Base-by-base conservation (phyloP, 176 grass and related monocot species). In the Saccharum officinarum region DNA sequence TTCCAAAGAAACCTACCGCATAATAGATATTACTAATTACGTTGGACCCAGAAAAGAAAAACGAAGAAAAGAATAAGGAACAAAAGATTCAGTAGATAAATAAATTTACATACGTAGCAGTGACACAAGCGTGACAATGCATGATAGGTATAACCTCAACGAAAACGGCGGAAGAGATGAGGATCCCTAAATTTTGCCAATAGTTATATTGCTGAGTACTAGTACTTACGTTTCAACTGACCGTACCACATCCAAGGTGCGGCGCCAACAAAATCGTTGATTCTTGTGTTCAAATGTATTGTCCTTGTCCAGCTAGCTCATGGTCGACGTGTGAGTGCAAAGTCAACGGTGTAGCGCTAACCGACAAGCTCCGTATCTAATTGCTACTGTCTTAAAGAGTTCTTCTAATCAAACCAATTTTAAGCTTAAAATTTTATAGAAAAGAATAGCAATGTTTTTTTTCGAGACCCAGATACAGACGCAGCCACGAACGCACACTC, bases 51-150 rank as follows among this genome's bases (percentile, higher is more conserved):
- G 17, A 18, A 69, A 11, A 18, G 8, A 39, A 34, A 47, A 76
- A 38, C 4, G 1, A 13, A 37, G 7, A 12, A 26, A 10, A 47
- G 5, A 52, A 52, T 5, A 18, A 0, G 25, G 17, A 20, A 20
- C 17, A 7, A 22, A 23, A 37, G 52, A 59, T 63, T 36, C 50
- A 1, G 30, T 22, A 60, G 9, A 39, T 39, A 7, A 39, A n/a
- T 28, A 20, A 59, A 3, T 25, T 12, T 25, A 26, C 4, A 5
- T 15, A 47, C 41, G 76, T 17, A 39, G 31, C 30, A 68, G 26
- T 39, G 37, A 38, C 72, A 69, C 57, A 23, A 39, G 73, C 80
- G 45, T 88, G 80, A 77, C 80, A 39, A 2, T 83, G 31, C 59
- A 61, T 25, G 59, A 61, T 25, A 25, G 9, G 3, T 61, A 25